phyloP scores from a whole-genome alignment of 768 basidiomycete species.

The Myochromella boudieri region DNA sequence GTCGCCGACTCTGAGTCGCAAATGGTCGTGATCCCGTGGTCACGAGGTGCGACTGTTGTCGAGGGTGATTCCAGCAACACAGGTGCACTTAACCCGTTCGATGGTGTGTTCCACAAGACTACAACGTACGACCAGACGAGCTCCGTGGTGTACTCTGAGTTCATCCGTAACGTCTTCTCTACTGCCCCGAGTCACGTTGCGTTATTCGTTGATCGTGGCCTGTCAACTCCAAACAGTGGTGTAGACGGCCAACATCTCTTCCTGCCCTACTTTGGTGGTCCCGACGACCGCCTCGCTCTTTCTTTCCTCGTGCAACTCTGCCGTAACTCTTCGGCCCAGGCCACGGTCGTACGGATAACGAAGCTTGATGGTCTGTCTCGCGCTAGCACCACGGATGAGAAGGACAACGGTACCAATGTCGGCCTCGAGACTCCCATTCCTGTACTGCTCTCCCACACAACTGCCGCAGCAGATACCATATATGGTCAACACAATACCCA shows the following conservation, averaged over 20 bases:
- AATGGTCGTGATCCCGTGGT: conserved; percentile 87
- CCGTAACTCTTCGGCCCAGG: conserved; percentile 56
- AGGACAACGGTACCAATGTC: conserved; percentile 4
- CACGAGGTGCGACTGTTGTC: conserved; percentile 34
- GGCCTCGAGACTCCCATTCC: conserved; percentile 28
- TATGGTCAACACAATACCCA: conserved; percentile 67
- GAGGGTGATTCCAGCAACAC: conserved; percentile 24
- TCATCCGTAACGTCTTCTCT: conserved; percentile 80
- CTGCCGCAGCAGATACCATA: conserved; percentile 64
- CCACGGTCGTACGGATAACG: conserved; percentile 68
- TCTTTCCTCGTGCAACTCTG: conserved; percentile 80
- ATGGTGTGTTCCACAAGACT: conserved; percentile 67
- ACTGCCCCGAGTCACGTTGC: conserved; percentile 75
- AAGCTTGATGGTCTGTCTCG: conserved; percentile 41
- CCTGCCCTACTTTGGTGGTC: conserved; percentile 91
- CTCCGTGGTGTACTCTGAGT: conserved; percentile 72
- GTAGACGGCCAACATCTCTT: conserved; percentile 59
- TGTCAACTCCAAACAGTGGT: conserved; percentile 26
- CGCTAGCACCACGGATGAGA: conserved; percentile 26
- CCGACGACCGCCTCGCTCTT: conserved; percentile 88
- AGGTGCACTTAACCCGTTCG: conserved; percentile 64
- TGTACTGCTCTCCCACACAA: conserved; percentile 33
- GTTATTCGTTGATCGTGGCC: conserved; percentile 80
- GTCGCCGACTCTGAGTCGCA: conserved; percentile 58
- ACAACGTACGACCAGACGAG: conserved; percentile 48